These are phyloP conservation scores for Endocalyx cinctus DNA, from an alignment of 2,329 filamentous ascomycete species.

Conservation along the genomic window DNA sequence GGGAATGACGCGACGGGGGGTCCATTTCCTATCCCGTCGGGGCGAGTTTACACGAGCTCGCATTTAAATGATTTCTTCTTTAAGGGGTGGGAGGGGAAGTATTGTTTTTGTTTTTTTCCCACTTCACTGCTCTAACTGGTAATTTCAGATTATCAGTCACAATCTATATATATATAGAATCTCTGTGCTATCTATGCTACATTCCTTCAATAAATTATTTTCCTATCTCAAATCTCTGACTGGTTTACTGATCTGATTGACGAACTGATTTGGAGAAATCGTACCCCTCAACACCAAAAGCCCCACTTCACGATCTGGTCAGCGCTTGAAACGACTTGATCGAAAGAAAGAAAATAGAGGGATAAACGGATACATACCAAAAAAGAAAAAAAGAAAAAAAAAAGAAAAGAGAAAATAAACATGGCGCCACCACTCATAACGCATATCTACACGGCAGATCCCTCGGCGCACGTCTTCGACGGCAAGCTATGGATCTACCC, in stretches of 20 bases:
- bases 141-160: not conserved
- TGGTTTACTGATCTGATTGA: not conserved
- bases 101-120: not conserved
- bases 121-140: not conserved
- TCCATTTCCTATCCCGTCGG: slow-evolving; percentile 21
- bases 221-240: not conserved
- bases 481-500: slow-evolving; percentile 74
- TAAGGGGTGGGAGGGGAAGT: not conserved
- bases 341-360: too few relatives aligned
- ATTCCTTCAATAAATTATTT: not conserved
- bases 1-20: too few relatives aligned
- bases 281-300: slow-evolving; percentile 19
- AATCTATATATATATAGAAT: not conserved
- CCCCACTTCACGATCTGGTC: slow-evolving; percentile 19
- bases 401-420: slow-evolving; percentile 6
- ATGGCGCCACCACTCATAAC: slow-evolving; percentile 62
- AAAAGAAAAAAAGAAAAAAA: not conserved
- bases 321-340: not conserved
- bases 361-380: too few relatives aligned
- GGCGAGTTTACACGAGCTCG: slow-evolving; percentile 9
- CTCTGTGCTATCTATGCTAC: not conserved
- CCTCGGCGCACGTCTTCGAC: slow-evolving; percentile 76
- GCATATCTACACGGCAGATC: slow-evolving; percentile 76
- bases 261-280: not conserved
- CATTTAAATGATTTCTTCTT: slow-evolving; percentile 5